Evolutionary conservation across 1,139 yeast species (phyloP), one percentile per base, ranked within the genome.

Genomic region (Zygoascus sp.): DNA sequence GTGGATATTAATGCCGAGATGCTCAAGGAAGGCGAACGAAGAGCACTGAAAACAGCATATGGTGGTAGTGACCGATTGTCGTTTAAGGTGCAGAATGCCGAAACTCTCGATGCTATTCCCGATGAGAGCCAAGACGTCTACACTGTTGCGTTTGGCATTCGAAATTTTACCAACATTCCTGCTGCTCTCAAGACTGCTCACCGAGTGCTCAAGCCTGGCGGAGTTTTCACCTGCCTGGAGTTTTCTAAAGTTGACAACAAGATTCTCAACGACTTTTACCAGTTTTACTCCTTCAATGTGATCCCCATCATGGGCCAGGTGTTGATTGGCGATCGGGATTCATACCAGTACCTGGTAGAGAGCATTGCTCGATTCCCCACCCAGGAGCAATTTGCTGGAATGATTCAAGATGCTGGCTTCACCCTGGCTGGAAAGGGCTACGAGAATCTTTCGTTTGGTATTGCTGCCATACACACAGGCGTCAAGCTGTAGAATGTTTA

Each of bases 181-280:
- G 89, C 88, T 8, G 98, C 97, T 25, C 76, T 92, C 59, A 77
- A 85, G 58, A 85, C 97, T 21, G 98, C 98, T 30, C 86, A 90
- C 71, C 79, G 99, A 59, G 95, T 90, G 25, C 77, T 92, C 62
- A 87, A 84, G 67, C 98, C 97, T n/a, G 98, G 99, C 61, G 99
- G 99, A 60, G 87, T 94, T 44, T 94, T 92, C 65, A 96, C 96
- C 34, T 90, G 97, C 67, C 76, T 92, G 52, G 99, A 92, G 66
- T 92, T 92, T 62, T 83, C 95, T 50, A 92, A 89, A 63, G 97
- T 94, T 50, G 85, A 86, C 49, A 85, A 88, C 64, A 81, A 87
- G 22, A 62, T 83, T 11, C 69, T 94, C 46, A 92, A 86, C 62
- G 73, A 80, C 50, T 70, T 81, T 27, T 92, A 92, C 71, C 89